phyloP scores from a whole-genome alignment of 2,329 filamentous ascomycete species.

The Lasiodiplodia sp. region DNA sequence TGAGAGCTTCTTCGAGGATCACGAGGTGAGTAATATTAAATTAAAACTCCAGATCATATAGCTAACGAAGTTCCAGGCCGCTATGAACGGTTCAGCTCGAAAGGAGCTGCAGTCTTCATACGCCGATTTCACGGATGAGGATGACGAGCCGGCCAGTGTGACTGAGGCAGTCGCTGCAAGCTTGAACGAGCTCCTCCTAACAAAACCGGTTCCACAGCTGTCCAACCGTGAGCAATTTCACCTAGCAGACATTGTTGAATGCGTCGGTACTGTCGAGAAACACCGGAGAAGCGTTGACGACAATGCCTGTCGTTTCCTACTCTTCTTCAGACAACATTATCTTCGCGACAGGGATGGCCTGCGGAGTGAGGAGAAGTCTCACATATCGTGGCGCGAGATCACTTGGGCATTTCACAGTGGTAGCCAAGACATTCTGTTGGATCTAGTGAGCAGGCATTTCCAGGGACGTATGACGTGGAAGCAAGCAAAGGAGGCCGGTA shows the following conservation, averaged over 20 bases:
- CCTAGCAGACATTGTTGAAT: constrained; percentile 83
- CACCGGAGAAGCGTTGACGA: constrained; percentile 89
- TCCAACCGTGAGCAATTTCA: constrained; percentile 88
- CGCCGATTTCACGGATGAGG: constrained; percentile 55
- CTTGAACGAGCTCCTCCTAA: constrained; percentile 79
- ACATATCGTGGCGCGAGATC: constrained; percentile 76
- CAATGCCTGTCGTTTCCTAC: constrained; percentile 84
- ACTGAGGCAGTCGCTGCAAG: constrained; percentile 73
- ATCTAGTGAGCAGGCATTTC: constrained; percentile 81
- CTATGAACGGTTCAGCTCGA: constrained; percentile 49
- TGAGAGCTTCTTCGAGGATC: constrained; percentile 56
- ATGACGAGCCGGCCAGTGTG: constrained; percentile 69
- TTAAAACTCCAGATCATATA: background rate
- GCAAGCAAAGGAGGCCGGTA: constrained; percentile 81
- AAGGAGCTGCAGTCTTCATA: constrained; percentile 61
- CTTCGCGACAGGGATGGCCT: constrained; percentile 57
- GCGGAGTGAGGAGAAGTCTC: constrained; percentile 59
- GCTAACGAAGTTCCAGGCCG: constrained; percentile 38
- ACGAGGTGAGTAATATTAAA: constrained; percentile 47
- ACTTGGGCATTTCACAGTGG: constrained; percentile 84
- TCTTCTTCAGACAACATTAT: constrained; percentile 85
- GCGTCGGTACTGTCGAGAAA: constrained; percentile 81
- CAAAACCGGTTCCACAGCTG: constrained; percentile 77
- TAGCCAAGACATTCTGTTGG: constrained; percentile 87
- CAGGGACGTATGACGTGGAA: constrained; percentile 84